Evolutionary conservation across 192 early-diverging fungal genomes (phyloP), one percentile per base, ranked within the genome.

Genomic region (Umbelopsis isabellina): DNA sequence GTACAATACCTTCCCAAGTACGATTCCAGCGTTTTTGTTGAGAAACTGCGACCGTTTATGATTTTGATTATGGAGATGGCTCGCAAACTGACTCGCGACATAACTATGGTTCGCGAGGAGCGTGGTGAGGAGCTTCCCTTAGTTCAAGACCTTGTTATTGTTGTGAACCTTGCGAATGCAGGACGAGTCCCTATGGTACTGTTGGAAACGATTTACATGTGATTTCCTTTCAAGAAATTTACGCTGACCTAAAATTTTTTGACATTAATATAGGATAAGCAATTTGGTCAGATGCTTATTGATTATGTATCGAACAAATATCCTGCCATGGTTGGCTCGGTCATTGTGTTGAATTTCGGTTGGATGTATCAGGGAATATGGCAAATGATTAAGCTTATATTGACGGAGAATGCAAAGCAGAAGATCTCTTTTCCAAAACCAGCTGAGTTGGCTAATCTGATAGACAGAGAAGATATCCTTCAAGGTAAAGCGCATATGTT

Each of bases 301-400:
- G 37, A 70, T 10, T 37, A 75, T 27, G 49, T 69, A 16, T 75
- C 72, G 9, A 55, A 50, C 48, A 45, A 74, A 18, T 80, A 73
- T 35, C 78, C 78, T n/a, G 69, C 69, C 4, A 65, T 67, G 16
- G 50, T 66, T 21, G 72, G 69, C 12, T 45, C 67, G 65, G 76
- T 81, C 22, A 71, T 65, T 51, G 49, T 83, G 18, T 48, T 83
- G 18, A 83, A 83, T 33, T 83, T 81, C 61, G 82, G 82, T 1
- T 81, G 79, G 79, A 83, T 81, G 79, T 83, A 80, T 33, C 77
- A 78, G 46, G 76, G 79, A 2, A 55, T 83, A 20, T 83, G 82
- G 82, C 79, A 79, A 65, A 71, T 83, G 66, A 46, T 72, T 10
- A 83, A 83, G 50, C 30, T 75, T 45, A 51, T 83, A 4, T 49